phyloP scores from a whole-genome alignment of 2,329 filamentous ascomycete genomes.

The Coniella lustricola region DNA sequence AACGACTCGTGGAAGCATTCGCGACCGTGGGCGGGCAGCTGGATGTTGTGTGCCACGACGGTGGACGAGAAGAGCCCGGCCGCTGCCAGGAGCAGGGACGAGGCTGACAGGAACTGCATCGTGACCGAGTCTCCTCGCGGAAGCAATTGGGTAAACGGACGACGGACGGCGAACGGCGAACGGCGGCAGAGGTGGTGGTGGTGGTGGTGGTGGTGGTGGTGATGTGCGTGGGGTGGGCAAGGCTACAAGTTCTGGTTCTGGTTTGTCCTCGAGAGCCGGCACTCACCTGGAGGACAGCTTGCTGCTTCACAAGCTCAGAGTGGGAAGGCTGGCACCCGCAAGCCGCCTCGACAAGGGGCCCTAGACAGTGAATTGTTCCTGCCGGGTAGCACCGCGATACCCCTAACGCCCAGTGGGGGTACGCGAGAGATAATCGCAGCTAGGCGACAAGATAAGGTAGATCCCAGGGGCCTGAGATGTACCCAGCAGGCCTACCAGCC shows the following conservation, averaged over 20 bases:
- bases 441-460: neutral
- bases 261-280: too few species aligned
- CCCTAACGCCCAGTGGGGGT: slow-evolving; percentile 3
- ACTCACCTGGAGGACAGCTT: slow-evolving; percentile 16
- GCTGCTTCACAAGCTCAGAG: slow-evolving; percentile 16
- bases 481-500: neutral
- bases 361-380: slow-evolving; percentile 4
- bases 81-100: slow-evolving; percentile 34
- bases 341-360: slow-evolving; percentile 10
- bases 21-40: slow-evolving; percentile 82
- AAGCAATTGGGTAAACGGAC: neutral
- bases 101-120: slow-evolving; percentile 38
- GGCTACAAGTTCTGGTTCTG: slow-evolving; percentile 4
- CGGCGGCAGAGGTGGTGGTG: slow-evolving; percentile 2
- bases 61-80: slow-evolving; percentile 54
- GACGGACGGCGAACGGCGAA: neutral
- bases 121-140: slow-evolving; percentile 12
- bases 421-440: slow-evolving; percentile 5
- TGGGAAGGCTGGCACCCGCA: slow-evolving; percentile 6
- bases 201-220: slow-evolving; percentile 10
- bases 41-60: slow-evolving; percentile 84
- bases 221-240: slow-evolving; percentile 12
- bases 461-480: neutral
- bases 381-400: slow-evolving; percentile 2
- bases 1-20: slow-evolving; percentile 97